Conservation (phyloP, 2,329 filamentous ascomycete species). For the Claviceps monticola region DNA sequence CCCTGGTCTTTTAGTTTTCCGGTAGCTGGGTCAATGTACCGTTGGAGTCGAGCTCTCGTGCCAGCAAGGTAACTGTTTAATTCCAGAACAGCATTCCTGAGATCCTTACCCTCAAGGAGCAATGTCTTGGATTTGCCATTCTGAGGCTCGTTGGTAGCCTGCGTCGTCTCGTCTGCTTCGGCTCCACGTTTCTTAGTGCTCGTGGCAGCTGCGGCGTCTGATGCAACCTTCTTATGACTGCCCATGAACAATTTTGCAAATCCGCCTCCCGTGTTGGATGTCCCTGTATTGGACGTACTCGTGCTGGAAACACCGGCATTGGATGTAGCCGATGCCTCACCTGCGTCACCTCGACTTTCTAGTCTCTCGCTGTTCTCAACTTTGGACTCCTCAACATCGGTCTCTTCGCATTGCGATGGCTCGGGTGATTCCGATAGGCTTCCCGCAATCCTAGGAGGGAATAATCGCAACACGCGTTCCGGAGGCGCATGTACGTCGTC, state of each 20-base stretch:
- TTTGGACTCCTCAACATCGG: constrained; percentile 21
- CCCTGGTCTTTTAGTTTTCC: constrained; percentile 43
- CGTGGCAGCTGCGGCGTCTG: constrained; percentile 50
- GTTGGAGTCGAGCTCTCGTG: constrained; percentile 54
- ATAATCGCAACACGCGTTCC: constrained; percentile 73
- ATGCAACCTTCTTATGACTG: constrained; percentile 29
- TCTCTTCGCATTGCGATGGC: constrained; percentile 28
- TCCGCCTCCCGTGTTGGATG: constrained; percentile 23
- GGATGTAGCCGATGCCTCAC: constrained; percentile 20
- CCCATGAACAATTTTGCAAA: constrained; percentile 42
- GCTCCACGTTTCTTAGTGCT: constrained; percentile 41
- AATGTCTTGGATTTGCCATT: constrained; percentile 27
- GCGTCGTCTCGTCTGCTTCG: constrained; percentile 38
- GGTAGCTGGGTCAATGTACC: constrained; percentile 47
- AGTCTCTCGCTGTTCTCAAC: constrained; percentile 15
- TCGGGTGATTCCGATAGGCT: constrained; percentile 49
- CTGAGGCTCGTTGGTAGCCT: constrained; percentile 32
- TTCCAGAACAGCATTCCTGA: constrained; percentile 68
- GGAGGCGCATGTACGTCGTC: constrained; percentile 82
- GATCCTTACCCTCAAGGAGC: constrained; percentile 62
- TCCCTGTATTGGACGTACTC: no score
- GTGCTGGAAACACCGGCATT: constrained; percentile 15
- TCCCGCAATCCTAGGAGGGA: constrained; percentile 72
- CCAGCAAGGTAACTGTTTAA: constrained; percentile 81
- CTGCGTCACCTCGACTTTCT: constrained; percentile 13